These are phyloP conservation scores for Fusarium graminum DNA, from an alignment of 2,329 filamentous ascomycete genomes.

Conservation along the genomic window DNA sequence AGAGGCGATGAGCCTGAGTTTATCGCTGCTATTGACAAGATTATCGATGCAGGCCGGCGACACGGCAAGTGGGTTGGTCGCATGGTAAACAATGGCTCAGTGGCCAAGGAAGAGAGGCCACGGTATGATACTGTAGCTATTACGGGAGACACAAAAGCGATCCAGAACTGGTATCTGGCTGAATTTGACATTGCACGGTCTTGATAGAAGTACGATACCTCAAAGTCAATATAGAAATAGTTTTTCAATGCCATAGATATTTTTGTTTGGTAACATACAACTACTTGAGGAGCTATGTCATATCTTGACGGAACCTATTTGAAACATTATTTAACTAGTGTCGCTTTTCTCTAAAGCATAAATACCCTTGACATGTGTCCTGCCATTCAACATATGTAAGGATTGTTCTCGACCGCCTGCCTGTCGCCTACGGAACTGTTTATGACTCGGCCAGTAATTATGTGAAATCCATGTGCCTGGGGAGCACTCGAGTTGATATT, in stretches of 20 bases:
- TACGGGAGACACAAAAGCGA: slow-evolving; percentile 60
- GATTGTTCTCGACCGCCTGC: too few relatives aligned
- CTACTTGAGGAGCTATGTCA: too few relatives aligned
- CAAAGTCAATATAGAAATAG: too few relatives aligned
- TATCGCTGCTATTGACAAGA: slow-evolving; percentile 60
- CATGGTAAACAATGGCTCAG: slow-evolving; percentile 60
- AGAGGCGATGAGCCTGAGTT: slow-evolving; percentile 63
- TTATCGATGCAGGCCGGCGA: slow-evolving; percentile 59
- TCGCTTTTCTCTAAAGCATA: too few relatives aligned
- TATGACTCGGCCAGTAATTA: not conserved
- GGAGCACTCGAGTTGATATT: not conserved
- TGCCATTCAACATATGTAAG: too few relatives aligned
- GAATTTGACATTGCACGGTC: slow-evolving; percentile 56
- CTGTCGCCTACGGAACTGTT: too few relatives aligned
- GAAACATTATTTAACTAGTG: too few relatives aligned
- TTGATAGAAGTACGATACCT: too few relatives aligned
- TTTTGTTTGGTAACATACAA: too few relatives aligned
- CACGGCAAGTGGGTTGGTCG: slow-evolving; percentile 65
- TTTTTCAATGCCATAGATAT: too few relatives aligned
- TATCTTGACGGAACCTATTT: too few relatives aligned
- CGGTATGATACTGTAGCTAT: slow-evolving; percentile 60
- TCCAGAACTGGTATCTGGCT: slow-evolving; percentile 63
- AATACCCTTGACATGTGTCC: too few relatives aligned
- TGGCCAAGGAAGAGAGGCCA: slow-evolving; percentile 55
- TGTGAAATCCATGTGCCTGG: not conserved